Evolutionary conservation across 805 yeast genomes (phyloP), one percentile per base, ranked within the genome.

Genomic region (Lipomyces japonicus): DNA sequence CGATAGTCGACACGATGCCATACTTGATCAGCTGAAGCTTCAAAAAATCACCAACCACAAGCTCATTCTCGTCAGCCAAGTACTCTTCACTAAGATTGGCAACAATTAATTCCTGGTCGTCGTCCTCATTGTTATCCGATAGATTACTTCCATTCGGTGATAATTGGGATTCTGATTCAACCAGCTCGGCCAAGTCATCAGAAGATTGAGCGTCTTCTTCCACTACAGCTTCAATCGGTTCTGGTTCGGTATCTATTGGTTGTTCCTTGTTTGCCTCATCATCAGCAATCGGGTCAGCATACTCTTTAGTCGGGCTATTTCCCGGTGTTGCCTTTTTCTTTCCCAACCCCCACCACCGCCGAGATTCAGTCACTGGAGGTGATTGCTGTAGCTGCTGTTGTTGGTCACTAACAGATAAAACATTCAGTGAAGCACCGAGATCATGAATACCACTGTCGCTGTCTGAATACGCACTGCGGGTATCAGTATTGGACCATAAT

Each of bases 21-120:
- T 52, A 81, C 63, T 93, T 96, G 51, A 81, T 78, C 21, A 93
- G 71, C 47, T 86, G 82, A 42, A 88, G 85, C 67, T 93, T 93
- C 63, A 90, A 79, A 57, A 74, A 76, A 65, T 93, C 98, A 16
- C 98, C 98, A 38, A 88, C 80, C 22, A 87, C 86, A 0, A 91
- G 84, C 5, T 46, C 51, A 23, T 37, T 38, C 31, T 40, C 53
- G 7, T 45, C 44, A 21, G 41, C 48, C 5, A 42, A 32, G 24
- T 42, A 38, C n/a, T n/a, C n/a, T 14, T 46, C 53, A 16, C 22
- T 40, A 38, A 44, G 38, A 16, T 52, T 36, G 24, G 31, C 24
- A 12, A 21, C 18, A 12, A 14, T n/a, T 6, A n/a, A 31, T 12
- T 14, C 37, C 9, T 19, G 10, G 9, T 34, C 37, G 16, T 49